These are phyloP conservation scores for Suhomyces panamericanus DNA, from an alignment of 1,139 yeast species.

Conservation along the genomic window DNA sequence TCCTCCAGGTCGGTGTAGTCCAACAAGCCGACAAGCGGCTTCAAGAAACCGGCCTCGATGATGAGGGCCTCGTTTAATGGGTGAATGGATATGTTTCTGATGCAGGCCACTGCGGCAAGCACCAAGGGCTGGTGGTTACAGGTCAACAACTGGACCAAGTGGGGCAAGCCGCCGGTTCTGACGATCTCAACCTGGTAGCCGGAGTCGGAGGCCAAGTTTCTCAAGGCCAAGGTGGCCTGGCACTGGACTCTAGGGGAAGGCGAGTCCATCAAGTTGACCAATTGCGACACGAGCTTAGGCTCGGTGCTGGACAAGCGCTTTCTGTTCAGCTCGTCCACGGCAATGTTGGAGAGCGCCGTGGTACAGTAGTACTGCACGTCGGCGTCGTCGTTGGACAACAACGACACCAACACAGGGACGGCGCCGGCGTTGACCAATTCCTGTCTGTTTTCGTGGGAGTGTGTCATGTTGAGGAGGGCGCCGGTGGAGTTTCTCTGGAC, in stretches of 20 bases:
- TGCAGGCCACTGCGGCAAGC: constrained; percentile 96
- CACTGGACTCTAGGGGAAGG: constrained; percentile 94
- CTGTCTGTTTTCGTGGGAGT: constrained; percentile 93
- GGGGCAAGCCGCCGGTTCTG: constrained; percentile 92
- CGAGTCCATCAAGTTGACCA: constrained; percentile 90
- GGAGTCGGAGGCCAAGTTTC: constrained; percentile 94
- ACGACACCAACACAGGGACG: constrained; percentile 91
- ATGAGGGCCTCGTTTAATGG: constrained; percentile 94
- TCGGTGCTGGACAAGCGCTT: constrained; percentile 87
- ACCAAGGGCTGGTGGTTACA: constrained; percentile 91
- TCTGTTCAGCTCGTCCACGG: constrained; percentile 91
- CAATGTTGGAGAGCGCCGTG: constrained; percentile 93
- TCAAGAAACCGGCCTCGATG: constrained; percentile 92
- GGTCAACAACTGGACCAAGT: constrained; percentile 81
- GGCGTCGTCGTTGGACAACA: constrained; percentile 83
- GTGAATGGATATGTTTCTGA: constrained; percentile 93
- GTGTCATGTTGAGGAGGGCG: constrained; percentile 96
- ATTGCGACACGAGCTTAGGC: constrained; percentile 86
- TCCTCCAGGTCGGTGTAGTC: constrained; percentile 90
- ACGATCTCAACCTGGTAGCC: constrained; percentile 93
- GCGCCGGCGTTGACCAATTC: constrained; percentile 98
- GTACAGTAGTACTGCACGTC: constrained; percentile 99
- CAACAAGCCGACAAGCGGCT: constrained; percentile 81
- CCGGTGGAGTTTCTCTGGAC: constrained; percentile 99
- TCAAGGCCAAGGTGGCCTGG: constrained; percentile 93